Percentiles rank a stretch among this genome's conserved stretches.
Evolutionary conservation across 2,329 filamentous ascomycete species (phyloP).

Genomic region (Ceratocystis colombiana): DNA sequence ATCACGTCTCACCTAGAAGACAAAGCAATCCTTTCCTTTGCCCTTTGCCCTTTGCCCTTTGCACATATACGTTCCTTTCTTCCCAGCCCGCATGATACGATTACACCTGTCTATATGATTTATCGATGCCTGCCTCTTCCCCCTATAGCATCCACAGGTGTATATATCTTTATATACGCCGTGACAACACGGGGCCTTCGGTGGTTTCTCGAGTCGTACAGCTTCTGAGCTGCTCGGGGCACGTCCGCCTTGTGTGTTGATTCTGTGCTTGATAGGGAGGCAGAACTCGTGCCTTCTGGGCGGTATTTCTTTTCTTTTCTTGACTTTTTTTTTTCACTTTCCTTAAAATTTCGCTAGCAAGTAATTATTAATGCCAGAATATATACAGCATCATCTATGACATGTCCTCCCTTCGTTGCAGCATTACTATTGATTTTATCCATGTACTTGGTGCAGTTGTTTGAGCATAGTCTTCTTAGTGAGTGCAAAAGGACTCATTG

Average conservation of each 20-base stretch:
- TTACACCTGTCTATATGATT: neutral
- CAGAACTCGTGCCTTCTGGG: no score
- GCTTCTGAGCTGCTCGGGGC: no score
- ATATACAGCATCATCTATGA: neutral
- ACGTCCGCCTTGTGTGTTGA: slow-evolving; percentile 2
- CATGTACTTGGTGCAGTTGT: neutral
- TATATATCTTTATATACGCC: neutral
- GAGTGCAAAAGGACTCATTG: neutral
- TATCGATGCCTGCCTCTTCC: neutral
- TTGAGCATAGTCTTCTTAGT: neutral
- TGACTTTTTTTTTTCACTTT: neutral
- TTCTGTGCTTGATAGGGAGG: neutral
- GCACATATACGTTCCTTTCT: no score
- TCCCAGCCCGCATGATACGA: neutral
- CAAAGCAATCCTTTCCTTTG: neutral
- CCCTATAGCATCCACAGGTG: neutral
- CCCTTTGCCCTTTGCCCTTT: neutral
- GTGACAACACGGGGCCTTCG: neutral
- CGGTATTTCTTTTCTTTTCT: neutral
- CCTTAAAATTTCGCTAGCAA: slow-evolving; percentile 13
- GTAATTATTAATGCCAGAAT: slow-evolving; percentile 14
- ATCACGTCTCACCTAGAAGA: no score
- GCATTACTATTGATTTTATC: neutral
- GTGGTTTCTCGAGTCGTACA: no score
- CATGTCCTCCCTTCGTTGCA: neutral